Base-by-base conservation (phyloP, 371 early-diverging fungal genomes). In the Lichtheimia hyalospora region DNA sequence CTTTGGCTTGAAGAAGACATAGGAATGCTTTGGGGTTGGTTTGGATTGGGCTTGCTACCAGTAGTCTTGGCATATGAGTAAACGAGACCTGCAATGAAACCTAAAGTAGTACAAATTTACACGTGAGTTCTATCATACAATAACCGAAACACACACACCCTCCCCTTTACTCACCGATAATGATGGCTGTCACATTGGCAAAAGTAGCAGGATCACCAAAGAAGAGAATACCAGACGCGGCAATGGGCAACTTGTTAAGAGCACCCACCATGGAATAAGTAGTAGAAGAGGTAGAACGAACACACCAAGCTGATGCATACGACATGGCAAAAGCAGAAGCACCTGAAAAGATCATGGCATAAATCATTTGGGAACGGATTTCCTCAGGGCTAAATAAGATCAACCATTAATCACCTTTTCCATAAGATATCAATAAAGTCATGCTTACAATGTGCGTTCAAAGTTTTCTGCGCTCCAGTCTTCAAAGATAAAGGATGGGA, bases 251-350 rank as follows among this genome's bases (percentile, higher is more conserved):
- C 72, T 99, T 99, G 79, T 99, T 99, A 39, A 99, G 82, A 1
- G 99, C 97, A 16, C 99, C 99, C n/a, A 96, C 93, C 99, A 99
- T 99, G 49, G 92, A 92, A 73, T 97, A 94, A 0, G 99, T 98
- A 5, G 99, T 99, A 3, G 98, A 95, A 0, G 89, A 87, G 12
- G 99, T 95, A 4, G 92, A 89, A 54, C 97, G 89, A 21, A 99
- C 88, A 71, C 96, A 94, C 98, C 97, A 98, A 0, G 95, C 91
- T 54, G 94, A 92, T 49, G 90, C 85, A 71, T 93, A 97, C 3
- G 93, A 88, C 73, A 98, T 98, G 51, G 88, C 89, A 75, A 97
- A 97, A 7, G 95, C 92, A 7, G 90, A 86, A n/a, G 92, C 70
- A 34, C 95, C 91, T 24, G 94, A 94, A 23, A 98, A 71, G 3